Percentiles rank a stretch among this genome's conserved stretches.
These are phyloP conservation scores for Taxawa tesnikishii DNA, from an alignment of 2,329 filamentous ascomycete genomes.

Conservation along the genomic window DNA sequence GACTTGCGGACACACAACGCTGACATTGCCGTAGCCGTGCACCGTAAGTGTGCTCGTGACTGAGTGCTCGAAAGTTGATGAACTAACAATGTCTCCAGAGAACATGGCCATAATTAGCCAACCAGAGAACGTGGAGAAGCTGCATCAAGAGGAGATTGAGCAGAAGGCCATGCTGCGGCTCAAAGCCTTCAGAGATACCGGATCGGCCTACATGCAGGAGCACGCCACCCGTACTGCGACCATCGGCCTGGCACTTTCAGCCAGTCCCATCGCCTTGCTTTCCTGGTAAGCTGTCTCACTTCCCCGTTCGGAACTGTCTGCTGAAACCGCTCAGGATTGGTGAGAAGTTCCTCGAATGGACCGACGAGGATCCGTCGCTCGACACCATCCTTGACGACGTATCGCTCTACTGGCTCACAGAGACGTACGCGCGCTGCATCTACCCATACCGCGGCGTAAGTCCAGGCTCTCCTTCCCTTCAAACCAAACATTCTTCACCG, in stretches of 20 bases:
- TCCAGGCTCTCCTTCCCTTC: not conserved
- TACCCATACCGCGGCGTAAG: conserved; percentile 33
- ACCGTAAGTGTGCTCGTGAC: too few species aligned
- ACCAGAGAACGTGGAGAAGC: conserved; percentile 13
- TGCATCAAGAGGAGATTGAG: conserved; percentile 21
- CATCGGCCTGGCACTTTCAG: conserved; percentile 40
- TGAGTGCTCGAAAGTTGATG: too few species aligned
- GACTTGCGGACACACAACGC: too few species aligned
- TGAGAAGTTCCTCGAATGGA: conserved; percentile 45
- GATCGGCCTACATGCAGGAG: conserved; percentile 37
- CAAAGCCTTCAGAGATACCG: conserved; percentile 27
- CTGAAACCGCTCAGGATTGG: conserved; percentile 30
- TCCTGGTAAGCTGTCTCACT: conserved; percentile 28
- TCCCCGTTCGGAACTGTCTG: not conserved
- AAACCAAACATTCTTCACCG: too few species aligned
- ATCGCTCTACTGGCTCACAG: conserved; percentile 44
- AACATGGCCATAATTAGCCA: conserved; percentile 8
- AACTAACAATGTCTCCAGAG: too few species aligned
- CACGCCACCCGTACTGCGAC: conserved; percentile 45
- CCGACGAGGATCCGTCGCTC: conserved; percentile 29
- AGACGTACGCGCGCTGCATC: conserved; percentile 24
- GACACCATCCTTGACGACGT: conserved; percentile 35
- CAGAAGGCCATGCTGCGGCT: conserved; percentile 24
- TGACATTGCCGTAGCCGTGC: not conserved
- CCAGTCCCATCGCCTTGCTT: conserved; percentile 44